Base-by-base conservation (phyloP, 2,329 filamentous ascomycete genomes). In the Neonectria magnoliae region DNA sequence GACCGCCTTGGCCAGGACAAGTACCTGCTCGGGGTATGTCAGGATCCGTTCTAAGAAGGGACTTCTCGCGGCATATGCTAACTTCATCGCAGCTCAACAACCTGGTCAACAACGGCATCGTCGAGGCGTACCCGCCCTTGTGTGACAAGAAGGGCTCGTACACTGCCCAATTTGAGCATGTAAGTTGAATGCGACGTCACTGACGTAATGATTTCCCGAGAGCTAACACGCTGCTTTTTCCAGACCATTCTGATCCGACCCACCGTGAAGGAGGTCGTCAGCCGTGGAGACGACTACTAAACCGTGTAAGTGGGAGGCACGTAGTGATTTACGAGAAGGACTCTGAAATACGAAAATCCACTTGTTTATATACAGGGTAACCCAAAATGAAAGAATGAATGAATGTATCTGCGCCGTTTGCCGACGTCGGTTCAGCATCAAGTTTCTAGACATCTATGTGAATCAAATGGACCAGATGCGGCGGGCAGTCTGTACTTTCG, bases 1-100 rank as follows among this genome's bases (percentile, higher is more conserved):
- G 94, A 98, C 81, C 91, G 94, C 59, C 81, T 98, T n/a, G 94
- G 95, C 27, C 93, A 97, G 78, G 93, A 98, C 66, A 97, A 97
- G 80, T 98, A 98, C 77, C 87, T 97, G 41, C 85, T 97, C 8
- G 94, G 94, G 50, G 92, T 95, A 83, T 79, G 90, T 69, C 60
- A 27, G 10, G 16, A 20, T 22, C 10, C n/a, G 3, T 10, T n/a
- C 14, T 10, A 5, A 82, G 27, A 22, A 27, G 8, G 3, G 11
- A n/a, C 41, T 16, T 45, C 22, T 27, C 52, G 47, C 20, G 13
- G 7, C 20, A 4, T 18, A 44, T 31, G 31, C 65, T 71, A 67
- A 69, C 31, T 31, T 41, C 36, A 44, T 38, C 50, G 22, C 33
- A 94, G 91, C 83, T 98, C 78, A 97, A 97, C 81, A 95, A 90